Evolutionary conservation across 2,329 filamentous ascomycete genomes (phyloP).

Genomic region (Xenoacremonium recifei): DNA sequence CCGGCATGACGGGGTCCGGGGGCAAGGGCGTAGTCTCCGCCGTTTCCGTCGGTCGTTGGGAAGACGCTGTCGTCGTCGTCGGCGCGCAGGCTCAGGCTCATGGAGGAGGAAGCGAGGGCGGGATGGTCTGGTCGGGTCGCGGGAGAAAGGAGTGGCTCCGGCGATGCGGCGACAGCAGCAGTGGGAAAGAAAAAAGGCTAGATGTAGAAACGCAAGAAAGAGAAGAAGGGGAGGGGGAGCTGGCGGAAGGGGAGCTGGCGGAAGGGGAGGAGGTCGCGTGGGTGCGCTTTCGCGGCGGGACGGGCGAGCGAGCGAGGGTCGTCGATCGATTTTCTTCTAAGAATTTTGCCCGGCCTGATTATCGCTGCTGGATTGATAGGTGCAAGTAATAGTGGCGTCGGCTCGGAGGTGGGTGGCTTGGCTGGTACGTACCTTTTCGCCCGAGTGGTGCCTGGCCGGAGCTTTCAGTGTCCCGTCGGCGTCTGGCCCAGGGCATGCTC

Average conservation of each 20-base stretch:
- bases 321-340: too few relatives aligned
- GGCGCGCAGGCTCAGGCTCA: slow-evolving; percentile 18
- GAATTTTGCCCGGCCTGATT: too few relatives aligned
- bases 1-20: slow-evolving; percentile 33
- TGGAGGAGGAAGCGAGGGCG: neutral
- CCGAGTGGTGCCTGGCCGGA: too few relatives aligned
- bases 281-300: neutral
- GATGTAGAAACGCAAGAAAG: slow-evolving; percentile 1
- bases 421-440: too few relatives aligned
- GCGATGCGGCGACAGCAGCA: too few relatives aligned
- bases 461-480: too few relatives aligned
- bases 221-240: slow-evolving; percentile 2
- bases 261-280: neutral
- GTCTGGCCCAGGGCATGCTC: too few relatives aligned
- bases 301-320: neutral
- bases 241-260: neutral
- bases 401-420: too few relatives aligned
- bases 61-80: slow-evolving; percentile 11
- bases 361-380: too few relatives aligned
- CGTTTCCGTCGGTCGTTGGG: slow-evolving; percentile 6
- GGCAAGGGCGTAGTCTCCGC: slow-evolving; percentile 19
- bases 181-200: neutral
- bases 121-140: too few relatives aligned
- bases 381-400: too few relatives aligned
- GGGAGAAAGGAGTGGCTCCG: too few relatives aligned